Conservation (phyloP, 2,329 filamentous ascomycete species). For the Cytospora schulzeri region DNA sequence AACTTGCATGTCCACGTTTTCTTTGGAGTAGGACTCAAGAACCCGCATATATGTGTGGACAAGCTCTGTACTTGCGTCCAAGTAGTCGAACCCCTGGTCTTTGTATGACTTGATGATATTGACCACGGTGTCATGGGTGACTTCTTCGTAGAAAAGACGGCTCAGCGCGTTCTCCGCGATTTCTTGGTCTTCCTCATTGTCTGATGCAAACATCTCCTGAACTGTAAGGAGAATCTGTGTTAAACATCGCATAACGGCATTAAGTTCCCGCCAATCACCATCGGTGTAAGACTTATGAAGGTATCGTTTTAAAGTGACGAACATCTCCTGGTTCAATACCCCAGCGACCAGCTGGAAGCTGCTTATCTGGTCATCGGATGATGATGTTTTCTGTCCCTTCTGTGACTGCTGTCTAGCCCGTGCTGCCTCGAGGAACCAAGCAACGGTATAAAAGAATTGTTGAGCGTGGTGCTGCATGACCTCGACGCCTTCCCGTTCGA, state of each 20-base stretch:
- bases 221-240: slow-evolving; percentile 92
- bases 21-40: slow-evolving; percentile 89
- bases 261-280: slow-evolving; percentile 85
- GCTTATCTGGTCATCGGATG: slow-evolving; percentile 58
- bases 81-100: slow-evolving; percentile 89
- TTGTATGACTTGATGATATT: slow-evolving; percentile 84
- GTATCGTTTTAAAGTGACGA: slow-evolving; percentile 81
- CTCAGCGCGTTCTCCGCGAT: slow-evolving; percentile 97
- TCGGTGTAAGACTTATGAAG: slow-evolving; percentile 79
- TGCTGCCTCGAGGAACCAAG: slow-evolving; percentile 92
- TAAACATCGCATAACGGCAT: slow-evolving; percentile 89
- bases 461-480: slow-evolving; percentile 74
- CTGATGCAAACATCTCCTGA: slow-evolving; percentile 85
- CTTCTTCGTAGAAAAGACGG: slow-evolving; percentile 97
- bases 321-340: slow-evolving; percentile 92
- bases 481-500: slow-evolving; percentile 86
- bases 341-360: slow-evolving; percentile 86
- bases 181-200: slow-evolving; percentile 90
- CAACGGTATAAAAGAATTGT: slow-evolving; percentile 89
- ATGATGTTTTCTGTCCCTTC: slow-evolving; percentile 53
- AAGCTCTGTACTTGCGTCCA: slow-evolving; percentile 89
- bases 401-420: slow-evolving; percentile 67
- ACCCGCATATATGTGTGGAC: slow-evolving; percentile 90
- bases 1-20: slow-evolving; percentile 91
- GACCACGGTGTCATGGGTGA: slow-evolving; percentile 85